Evolutionary conservation across 345 rosid species (phyloP).

Genomic region (Bruguiera sexangula): DNA sequence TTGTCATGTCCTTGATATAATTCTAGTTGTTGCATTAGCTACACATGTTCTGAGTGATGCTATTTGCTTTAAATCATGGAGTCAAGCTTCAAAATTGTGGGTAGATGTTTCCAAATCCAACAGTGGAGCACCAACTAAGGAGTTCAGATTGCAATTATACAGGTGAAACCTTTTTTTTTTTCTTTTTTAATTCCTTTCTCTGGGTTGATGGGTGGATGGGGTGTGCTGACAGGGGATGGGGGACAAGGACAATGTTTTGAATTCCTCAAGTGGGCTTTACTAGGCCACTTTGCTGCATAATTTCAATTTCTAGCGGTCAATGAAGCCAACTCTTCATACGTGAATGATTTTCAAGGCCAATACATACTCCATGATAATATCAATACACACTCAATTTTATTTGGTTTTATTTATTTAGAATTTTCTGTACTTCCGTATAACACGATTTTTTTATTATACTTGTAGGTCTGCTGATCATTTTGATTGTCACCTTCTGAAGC

Average conservation of each 20-base stretch:
- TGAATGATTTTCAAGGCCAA: background rate
- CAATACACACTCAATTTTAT: background rate
- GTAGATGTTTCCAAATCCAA: too few species aligned
- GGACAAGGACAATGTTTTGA: background rate
- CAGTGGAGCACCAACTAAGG: too few species aligned
- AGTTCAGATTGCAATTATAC: too few species aligned
- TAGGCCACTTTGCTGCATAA: background rate
- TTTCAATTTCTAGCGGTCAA: background rate
- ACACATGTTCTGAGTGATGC: too few species aligned
- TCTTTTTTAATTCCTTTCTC: too few species aligned
- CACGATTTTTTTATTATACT: slow-evolving; percentile 4
- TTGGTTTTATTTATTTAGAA: background rate
- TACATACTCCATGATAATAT: background rate
- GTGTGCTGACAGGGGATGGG: too few species aligned
- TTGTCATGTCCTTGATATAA: too few species aligned
- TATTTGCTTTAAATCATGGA: too few species aligned
- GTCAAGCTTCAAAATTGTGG: too few species aligned
- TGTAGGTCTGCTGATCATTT: slow-evolving; percentile 2
- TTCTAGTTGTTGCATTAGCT: too few species aligned
- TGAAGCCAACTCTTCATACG: background rate
- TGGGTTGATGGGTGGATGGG: too few species aligned
- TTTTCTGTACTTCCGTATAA: slow-evolving; percentile 1
- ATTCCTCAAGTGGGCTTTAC: slow-evolving; percentile 3
- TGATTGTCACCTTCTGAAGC: slow-evolving; percentile 54
- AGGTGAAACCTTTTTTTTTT: too few species aligned